Evolutionary conservation across 192 early-diverging fungal genomes (phyloP).

Genomic region (Cetraspora pellucida): DNA sequence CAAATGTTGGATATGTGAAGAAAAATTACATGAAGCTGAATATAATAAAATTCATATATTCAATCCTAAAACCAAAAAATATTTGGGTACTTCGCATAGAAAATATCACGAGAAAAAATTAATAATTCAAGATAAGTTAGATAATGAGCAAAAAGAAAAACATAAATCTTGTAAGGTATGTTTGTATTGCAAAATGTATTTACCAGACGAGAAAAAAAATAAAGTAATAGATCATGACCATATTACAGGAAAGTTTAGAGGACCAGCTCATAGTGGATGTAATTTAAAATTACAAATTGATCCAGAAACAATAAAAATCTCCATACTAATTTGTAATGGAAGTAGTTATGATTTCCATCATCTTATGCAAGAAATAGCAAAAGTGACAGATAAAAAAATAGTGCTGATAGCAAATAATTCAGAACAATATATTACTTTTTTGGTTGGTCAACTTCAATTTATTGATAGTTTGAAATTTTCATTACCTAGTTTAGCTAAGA

Average conservation of each 20-base stretch:
- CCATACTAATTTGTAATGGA: background rate
- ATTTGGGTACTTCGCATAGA: slow-evolving; percentile 23
- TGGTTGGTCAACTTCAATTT: slow-evolving; percentile 14
- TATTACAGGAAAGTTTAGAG: slow-evolving; percentile 14
- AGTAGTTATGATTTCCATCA: slow-evolving; percentile 17
- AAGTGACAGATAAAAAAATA: background rate
- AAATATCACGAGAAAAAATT: background rate
- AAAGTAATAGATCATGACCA: slow-evolving; percentile 14
- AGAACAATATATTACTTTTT: background rate
- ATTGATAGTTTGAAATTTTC: slow-evolving; percentile 8
- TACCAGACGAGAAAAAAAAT: slow-evolving; percentile 5
- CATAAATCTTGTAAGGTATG: background rate
- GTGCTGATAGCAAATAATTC: background rate
- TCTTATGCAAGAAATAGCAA: no score
- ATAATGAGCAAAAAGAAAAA: slow-evolving; percentile 13
- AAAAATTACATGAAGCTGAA: slow-evolving; percentile 23
- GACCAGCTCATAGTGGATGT: background rate
- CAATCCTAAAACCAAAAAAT: slow-evolving; percentile 25
- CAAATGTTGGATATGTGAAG: slow-evolving; percentile 20
- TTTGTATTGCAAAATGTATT: background rate
- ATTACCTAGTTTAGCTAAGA: background rate
- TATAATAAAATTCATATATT: slow-evolving; percentile 26
- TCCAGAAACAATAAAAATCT: slow-evolving; percentile 14
- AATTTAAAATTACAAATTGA: slow-evolving; percentile 5
- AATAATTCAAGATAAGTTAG: slow-evolving; percentile 22